Evolutionary conservation across 1,284 basidiomycete genomes (phyloP), one percentile per base, ranked within the genome.

Genomic region (Lentinula novae-zelandiae): DNA sequence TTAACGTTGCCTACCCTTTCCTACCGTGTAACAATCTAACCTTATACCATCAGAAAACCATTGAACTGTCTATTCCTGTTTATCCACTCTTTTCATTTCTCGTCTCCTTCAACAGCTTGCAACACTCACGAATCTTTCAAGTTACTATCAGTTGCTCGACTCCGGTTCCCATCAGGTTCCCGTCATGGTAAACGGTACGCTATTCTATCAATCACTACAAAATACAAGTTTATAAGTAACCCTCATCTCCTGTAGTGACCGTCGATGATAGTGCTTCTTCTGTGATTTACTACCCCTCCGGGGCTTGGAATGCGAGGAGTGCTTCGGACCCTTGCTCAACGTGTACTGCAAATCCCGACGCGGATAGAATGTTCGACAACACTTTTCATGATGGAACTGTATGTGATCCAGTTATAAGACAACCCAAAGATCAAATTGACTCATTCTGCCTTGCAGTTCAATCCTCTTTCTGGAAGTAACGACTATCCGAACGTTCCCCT

Each of bases 371-470:
- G 52, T 60, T 54, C 31, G 44, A 60, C 51, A 34, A 49, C 7
- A 60, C 58, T 48, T 60, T 40, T 31, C 58, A 60, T 31, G 58
- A 60, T 49, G 44, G 42, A 15, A 60, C 58, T 10, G 58, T 60
- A 56, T 40, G 60, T 39, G n/a, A 33, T 22, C 52, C 40, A 5
- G 49, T 46, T 27, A 62, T 17, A 17, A 27, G 55, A 34, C 56
- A 51, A 60, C 60, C 53, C 60, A 64, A 60, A 65, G 65, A 67
- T 60, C 57, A 68, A 12, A 38, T 64, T 67, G 69, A 22, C n/a
- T 20, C 12, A 22, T 68, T 63, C 62, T 67, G 52, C 59, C 12
- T 61, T 51, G 5, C 65, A 71, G 58, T 71, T 70, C 60, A 66
- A 63, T 52, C 52, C 61, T 4, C 17, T 49, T 13, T 20, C 55